Evolutionary conservation across 441 rosid species (phyloP), one percentile per base, ranked within the genome.

Genomic region (Raphanus hybrid): DNA sequence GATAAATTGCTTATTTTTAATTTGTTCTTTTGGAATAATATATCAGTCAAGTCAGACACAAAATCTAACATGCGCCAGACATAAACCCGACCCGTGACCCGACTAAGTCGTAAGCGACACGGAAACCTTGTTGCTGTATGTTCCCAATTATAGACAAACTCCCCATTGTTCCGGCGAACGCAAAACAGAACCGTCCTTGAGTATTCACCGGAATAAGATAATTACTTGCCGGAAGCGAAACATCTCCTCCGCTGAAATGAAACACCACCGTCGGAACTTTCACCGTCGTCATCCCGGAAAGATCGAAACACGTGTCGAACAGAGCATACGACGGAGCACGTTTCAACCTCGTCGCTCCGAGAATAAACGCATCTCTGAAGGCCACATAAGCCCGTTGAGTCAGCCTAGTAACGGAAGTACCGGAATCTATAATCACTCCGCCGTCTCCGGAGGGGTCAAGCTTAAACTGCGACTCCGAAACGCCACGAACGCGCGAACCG

Each of bases 181-280:
- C 98, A 65, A 90, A 94, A 85, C 99, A 94, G 65, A 94, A 92
- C 2, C 85, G 86, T 41, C 97, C 98, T 34, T 76, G 41, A n/a
- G 63, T 75, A 12, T 91, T 92, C 61, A 94, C 97, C 18, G 99
- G 94, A 12, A 94, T 89, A 69, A 94, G 70, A 70, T 92, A 94
- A 41, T 94, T 94, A 27, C 92, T 81, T 48, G 97, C 97, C 82
- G 98, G 97, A 50, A 94, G 75, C 0, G 98, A 85, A 80, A 94
- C 90, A 37, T 91, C 93, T 10, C 97, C 97, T 0, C 97, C 94
- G 2, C 87, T 76, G 73, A 87, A 94, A 65, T 92, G 99, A 73
- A 94, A 73, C 32, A 87, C 97, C 59, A 94, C 97, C 12, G 99
- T 92, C 15, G 99, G 99, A 37, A 94, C 99, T 77, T 92, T 94